Base-by-base conservation (phyloP, 2,329 filamentous ascomycete species). In the Hypoxylon sp. region DNA sequence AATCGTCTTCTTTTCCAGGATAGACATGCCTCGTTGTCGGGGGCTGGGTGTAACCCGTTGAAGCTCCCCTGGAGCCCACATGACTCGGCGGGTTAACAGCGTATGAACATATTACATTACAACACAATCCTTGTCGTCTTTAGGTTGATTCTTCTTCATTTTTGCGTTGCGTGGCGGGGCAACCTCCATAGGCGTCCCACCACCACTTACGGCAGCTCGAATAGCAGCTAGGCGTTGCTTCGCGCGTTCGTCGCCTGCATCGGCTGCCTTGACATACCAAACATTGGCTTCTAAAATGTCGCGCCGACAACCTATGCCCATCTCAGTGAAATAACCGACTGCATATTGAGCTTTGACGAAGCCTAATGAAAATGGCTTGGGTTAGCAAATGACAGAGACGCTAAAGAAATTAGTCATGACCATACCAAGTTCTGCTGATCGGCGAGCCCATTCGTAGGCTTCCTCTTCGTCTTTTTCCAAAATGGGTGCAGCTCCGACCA, bases 211-310 rank as follows among this genome's bases (percentile, higher is more conserved):
- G 10, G 95, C 94, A 7, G 91, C 91, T 64, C 91, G 87, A 64
- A 99, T 99, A 41, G 93, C 92, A 19, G 91, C 88, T 55, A 99
- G 84, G 24, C 95, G 87, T 73, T 95, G 91, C 77, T 91, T 94
- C 52, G 95, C 95, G 60, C 93, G 88, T 72, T 95, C 92, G 73
- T 98, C 94, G 48, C 94, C 95, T 51, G 92, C 87, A 70, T 97
- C 94, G 15, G 95, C 94, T 4, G 95, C 95, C 78, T 92, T 92
- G 70, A 99, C 94, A 76, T 99, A 99, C 94, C 94, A 98, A 30
- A 97, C 92, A 74, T 99, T 99, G 70, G 95, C 94, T 77, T 97
- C 94, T 44, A 99, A 85, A n/a, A 94, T 89, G 76, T 99, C 95
- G 50, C 93, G 89, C 37, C 93, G 91, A 77, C 93, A 97, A 51